Percentiles rank a stretch among this genome's conserved stretches.
Evolutionary conservation across 805 yeast genomes (phyloP).

Genomic region (Saccharomyces kudriavzevii): DNA sequence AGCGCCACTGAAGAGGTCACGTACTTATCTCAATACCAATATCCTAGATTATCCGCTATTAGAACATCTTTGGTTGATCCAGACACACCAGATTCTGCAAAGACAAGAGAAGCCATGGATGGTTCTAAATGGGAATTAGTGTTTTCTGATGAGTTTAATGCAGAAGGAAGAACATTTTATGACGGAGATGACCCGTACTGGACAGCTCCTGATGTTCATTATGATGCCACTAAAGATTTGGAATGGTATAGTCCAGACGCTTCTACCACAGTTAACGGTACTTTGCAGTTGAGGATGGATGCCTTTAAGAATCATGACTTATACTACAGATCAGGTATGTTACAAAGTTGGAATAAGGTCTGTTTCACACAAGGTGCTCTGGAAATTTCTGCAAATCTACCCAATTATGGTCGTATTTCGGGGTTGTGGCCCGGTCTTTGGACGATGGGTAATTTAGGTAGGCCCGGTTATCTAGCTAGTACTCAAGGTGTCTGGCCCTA

Average conservation of each 20-base stretch:
- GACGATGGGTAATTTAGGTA: conserved; percentile 84
- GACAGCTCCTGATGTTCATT: conserved; percentile 72
- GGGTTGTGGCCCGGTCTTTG: conserved; percentile 94
- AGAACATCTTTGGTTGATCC: conserved; percentile 47
- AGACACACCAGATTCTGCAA: conserved; percentile 46
- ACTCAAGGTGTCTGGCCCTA: conserved; percentile 94
- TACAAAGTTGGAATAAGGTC: conserved; percentile 81
- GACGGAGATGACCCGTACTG: conserved; percentile 85
- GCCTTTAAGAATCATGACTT: conserved; percentile 71
- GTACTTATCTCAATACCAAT: conserved; percentile 38
- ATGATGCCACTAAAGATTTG: conserved; percentile 76
- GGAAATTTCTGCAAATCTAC: conserved; percentile 66
- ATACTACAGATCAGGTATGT: conserved; percentile 78
- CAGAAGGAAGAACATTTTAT: conserved; percentile 80
- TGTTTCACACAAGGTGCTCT: conserved; percentile 77
- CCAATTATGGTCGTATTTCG: conserved; percentile 62
- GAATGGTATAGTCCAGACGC: conserved; percentile 96
- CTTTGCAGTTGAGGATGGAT: conserved; percentile 59
- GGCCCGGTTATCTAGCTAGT: conserved; percentile 79
- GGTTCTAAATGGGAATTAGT: conserved; percentile 70
- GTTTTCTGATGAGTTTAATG: conserved; percentile 81
- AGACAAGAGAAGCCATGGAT: conserved; percentile 41
- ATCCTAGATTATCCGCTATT: conserved; percentile 43
- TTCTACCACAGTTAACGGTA: conserved; percentile 61
- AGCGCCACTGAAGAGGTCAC: conserved; percentile 25